A percentile compares a stretch with the other conserved stretches of the same genome.
Conservation (phyloP, 345 rosid species). For the Camelina laxa region DNA sequence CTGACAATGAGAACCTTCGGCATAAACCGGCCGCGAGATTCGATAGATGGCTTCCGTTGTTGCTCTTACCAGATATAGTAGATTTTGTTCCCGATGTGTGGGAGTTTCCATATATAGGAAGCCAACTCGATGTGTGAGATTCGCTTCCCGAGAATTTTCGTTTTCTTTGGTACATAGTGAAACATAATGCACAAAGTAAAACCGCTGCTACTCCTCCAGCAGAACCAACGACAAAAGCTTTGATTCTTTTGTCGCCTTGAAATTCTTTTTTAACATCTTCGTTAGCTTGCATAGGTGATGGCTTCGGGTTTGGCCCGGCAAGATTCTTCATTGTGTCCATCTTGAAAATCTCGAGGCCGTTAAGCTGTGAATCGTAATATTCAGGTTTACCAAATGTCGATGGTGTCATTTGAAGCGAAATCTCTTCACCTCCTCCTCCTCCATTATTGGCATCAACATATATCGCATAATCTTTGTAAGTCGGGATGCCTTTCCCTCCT, state of each 20-base stretch:
- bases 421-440: constrained; percentile 44
- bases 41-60: constrained; percentile 54
- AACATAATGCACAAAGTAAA: constrained; percentile 56
- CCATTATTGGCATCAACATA: constrained; percentile 49
- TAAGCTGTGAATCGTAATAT: constrained; percentile 57
- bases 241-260: constrained; percentile 34
- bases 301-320: constrained; percentile 72
- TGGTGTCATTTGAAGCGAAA: constrained; percentile 62
- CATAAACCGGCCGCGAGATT: constrained; percentile 71
- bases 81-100: constrained; percentile 61
- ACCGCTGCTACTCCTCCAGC: constrained; percentile 65
- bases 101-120: constrained; percentile 64
- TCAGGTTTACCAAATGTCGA: constrained; percentile 49
- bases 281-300: constrained; percentile 57
- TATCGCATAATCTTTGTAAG: constrained; percentile 63
- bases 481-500: constrained; percentile 51
- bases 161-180: constrained; percentile 51
- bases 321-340: constrained; percentile 51
- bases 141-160: constrained; percentile 42
- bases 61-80: constrained; percentile 53
- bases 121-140: constrained; percentile 67
- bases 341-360: constrained; percentile 82
- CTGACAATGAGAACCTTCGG: constrained; percentile 63
- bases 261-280: constrained; percentile 35
- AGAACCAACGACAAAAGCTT: constrained; percentile 51